A percentile compares a stretch with the other conserved stretches of the same genome.
These are phyloP conservation scores for Boletus sp. DNA, from an alignment of 1,284 basidiomycete species.

Conservation along the genomic window DNA sequence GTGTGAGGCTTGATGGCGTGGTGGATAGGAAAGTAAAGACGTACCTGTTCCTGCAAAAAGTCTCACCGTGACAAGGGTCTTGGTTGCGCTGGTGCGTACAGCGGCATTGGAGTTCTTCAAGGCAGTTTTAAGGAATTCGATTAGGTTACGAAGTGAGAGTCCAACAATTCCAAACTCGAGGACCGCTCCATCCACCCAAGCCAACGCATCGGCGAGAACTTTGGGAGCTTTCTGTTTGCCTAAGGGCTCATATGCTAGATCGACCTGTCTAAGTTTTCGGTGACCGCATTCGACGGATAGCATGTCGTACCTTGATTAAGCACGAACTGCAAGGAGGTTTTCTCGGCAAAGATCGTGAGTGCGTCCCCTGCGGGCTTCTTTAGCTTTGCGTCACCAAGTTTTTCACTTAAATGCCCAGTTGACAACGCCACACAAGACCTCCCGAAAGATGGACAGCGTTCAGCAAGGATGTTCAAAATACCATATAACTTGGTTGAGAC, in stretches of 20 bases:
- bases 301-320: constrained; percentile 76
- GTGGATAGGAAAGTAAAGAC: constrained; percentile 28
- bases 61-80: constrained; percentile 88
- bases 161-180: constrained; percentile 94
- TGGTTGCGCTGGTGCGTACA: constrained; percentile 95
- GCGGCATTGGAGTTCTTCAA: constrained; percentile 94
- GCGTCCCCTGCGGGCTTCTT: constrained; percentile 97
- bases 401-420: constrained; percentile 88
- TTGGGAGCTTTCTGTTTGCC: constrained; percentile 97
- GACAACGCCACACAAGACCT: constrained; percentile 83
- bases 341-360: constrained; percentile 82
- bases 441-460: constrained; percentile 80
- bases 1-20: neutral
- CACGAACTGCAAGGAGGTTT: constrained; percentile 93
- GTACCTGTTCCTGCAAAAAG: constrained; percentile 87
- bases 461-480: constrained; percentile 73
- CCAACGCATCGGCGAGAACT: constrained; percentile 88
- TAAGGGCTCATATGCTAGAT: constrained; percentile 84
- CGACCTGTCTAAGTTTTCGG: constrained; percentile 16
- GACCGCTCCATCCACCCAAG: constrained; percentile 87
- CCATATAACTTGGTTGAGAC: constrained; percentile 87
- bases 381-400: constrained; percentile 94
- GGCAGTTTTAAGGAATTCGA: constrained; percentile 87
- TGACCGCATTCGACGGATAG: constrained; percentile 2
- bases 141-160: constrained; percentile 78